phyloP scores from a whole-genome alignment of 805 yeast species.

The Spathaspora hagerdaliae region DNA sequence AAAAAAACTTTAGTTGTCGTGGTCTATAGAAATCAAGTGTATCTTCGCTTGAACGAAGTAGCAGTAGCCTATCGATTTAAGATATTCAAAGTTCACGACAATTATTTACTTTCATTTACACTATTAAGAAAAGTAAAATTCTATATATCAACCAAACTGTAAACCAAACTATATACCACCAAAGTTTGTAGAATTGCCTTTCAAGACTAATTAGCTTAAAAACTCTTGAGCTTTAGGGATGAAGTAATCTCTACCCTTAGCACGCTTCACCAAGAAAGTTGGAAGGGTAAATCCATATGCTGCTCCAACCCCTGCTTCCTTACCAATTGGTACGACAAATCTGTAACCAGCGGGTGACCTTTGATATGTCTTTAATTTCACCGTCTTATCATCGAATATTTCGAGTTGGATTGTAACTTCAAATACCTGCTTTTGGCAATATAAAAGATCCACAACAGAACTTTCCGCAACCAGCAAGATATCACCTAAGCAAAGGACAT shows the following conservation, averaged over 20 bases:
- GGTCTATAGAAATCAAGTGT: too few species aligned
- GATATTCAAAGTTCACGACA: too few species aligned
- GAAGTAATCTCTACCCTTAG: constrained; percentile 27
- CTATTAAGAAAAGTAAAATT: too few species aligned
- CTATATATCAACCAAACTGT: too few species aligned
- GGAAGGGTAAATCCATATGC: constrained; percentile 26
- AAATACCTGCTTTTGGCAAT: constrained; percentile 17
- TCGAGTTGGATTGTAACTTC: constrained; percentile 5
- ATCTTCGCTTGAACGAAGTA: too few species aligned
- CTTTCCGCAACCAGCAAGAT: constrained; percentile 18
- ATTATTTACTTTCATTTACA: too few species aligned
- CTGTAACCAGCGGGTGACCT: constrained; percentile 7
- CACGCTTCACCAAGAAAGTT: constrained; percentile 19
- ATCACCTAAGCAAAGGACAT: constrained; percentile 36
- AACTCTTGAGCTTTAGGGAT: constrained; percentile 14
- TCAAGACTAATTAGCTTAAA: too few species aligned
- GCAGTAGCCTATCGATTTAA: too few species aligned
- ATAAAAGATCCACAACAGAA: constrained; percentile 23
- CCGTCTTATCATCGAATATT: constrained; percentile 9
- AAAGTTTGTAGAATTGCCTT: too few species aligned
- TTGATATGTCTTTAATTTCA: constrained; percentile 10
- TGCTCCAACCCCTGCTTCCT: constrained; percentile 32
- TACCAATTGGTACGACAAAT: constrained; percentile 28
- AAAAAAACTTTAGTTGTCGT: too few species aligned
- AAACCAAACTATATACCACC: too few species aligned